Base-by-base conservation (phyloP, 2,329 filamentous ascomycete species). In the Fusarium sp. region DNA sequence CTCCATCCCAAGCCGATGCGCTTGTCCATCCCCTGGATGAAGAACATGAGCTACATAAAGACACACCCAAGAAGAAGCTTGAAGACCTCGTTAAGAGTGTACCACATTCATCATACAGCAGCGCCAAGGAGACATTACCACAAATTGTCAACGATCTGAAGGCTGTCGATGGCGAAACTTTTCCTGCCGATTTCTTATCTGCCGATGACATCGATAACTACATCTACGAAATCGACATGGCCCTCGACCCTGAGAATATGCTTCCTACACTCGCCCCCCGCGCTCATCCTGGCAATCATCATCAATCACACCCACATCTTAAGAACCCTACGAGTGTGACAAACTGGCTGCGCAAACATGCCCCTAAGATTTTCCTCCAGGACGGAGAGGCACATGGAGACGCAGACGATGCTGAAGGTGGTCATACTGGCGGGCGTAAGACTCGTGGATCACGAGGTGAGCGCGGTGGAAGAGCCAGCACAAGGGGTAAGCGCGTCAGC, bases 291-390 rank as follows among this genome's bases (percentile, higher is more conserved):
- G 80, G 80, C 61, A 78, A 79, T 30, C 80, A 81, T 66, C 82
- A 79, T 62, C 83, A 80, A 75, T 78, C 82, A 52, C 78, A 85
- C 82, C 77, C 83, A 78, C 74, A 84, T 50, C 81, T 86, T 47
- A 85, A 86, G 76, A 98, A 98, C 81, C 95, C 95, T 0, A 93
- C 94, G 47, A 97, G 94, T 67, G 95, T 98, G 7, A 97, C 97
- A 84, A 98, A 97, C 82, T 99, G 96, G 96, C 89, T 99, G 18
- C 90, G 94, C 72, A 91, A 94, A 79, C 89, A 98, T 82, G 92
- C 94, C 67, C 93, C 95, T 7, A 92, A 96, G 81, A 91, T 95
- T 55, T 95, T 97, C 84, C 84, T 97, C 26, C 93, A 97, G 81
- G 93, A 95, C 78, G 89, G 91, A 57, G 80, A 79, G 65, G 75